phyloP scores from a whole-genome alignment of 1,284 basidiomycete species.

The Tilletia caries region DNA sequence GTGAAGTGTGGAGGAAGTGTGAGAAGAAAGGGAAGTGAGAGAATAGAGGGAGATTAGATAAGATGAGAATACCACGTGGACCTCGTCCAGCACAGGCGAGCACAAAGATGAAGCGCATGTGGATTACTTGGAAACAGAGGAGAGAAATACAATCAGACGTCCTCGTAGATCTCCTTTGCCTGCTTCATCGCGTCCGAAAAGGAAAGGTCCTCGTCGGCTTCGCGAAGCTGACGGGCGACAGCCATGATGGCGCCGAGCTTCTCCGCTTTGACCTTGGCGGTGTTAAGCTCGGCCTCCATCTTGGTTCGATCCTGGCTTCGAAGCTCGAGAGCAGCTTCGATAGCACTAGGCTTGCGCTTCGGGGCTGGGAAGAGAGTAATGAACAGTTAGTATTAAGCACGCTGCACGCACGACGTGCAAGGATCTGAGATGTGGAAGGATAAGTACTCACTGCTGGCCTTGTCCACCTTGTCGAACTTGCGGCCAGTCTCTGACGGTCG shows the following conservation, averaged over 20 bases:
- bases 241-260: background rate
- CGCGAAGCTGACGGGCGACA: background rate
- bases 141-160: background rate
- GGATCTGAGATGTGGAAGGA: too few species aligned
- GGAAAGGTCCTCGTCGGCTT: background rate
- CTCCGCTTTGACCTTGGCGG: background rate
- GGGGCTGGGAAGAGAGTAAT: background rate
- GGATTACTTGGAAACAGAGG: background rate
- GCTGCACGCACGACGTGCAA: background rate
- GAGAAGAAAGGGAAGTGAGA: too few species aligned
- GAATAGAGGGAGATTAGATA: too few species aligned
- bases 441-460: background rate
- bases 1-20: too few species aligned
- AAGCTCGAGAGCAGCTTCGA: background rate
- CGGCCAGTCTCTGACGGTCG: background rate
- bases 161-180: background rate
- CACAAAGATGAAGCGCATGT: too few species aligned
- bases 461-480: background rate
- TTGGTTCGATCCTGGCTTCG: background rate
- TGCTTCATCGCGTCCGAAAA: background rate
- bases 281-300: slow-evolving; percentile 1
- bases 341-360: background rate
- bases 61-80: too few species aligned
- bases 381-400: background rate
- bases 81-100: too few species aligned